Evolutionary conservation across 192 early-diverging fungal genomes (phyloP), one percentile per base, ranked within the genome.

Genomic region (Entomortierella lignicola): DNA sequence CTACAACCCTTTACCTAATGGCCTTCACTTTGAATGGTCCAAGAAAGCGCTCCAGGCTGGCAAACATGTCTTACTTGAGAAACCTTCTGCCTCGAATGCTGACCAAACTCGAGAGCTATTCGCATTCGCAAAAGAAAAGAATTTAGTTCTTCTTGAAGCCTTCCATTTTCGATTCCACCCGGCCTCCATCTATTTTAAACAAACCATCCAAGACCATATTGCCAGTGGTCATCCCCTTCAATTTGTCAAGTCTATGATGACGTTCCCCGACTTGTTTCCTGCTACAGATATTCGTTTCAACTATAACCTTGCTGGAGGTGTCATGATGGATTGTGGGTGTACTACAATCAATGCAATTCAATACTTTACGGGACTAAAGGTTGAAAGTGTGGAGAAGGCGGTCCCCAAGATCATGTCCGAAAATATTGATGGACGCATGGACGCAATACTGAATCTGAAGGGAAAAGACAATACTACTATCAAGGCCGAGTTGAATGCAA

Each of bases 1-100:
- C 18, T 90, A 89, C 66, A 90, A 88, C 63, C 86, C 86, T n/a
- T 42, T 82, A 1, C 88, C 89, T 5, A 89, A 90, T 48, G 71
- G 75, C 12, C 70, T 88, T 13, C 89, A 90, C 56, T 79, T 66
- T 31, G 63, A 82, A 52, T 84, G 83, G 85, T 61, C 86, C 12
- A 54, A 80, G 32, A 74, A 81, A 32, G 84, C 86, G 8, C 75
- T 88, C 30, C 55, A 64, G 8, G 83, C 85, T 13, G 84, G 85
- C 12, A 92, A 92, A 48, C 87, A 91, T 57, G 77, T 92, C 23
- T 80, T 92, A 11, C 66, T 83, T 8, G 67, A 85, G 55, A 85
- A 85, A 60, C 81, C 84, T 7, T 64, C 84, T 2, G 60, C 81
- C 1, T 70, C 66, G 26, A 85, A 85, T 27, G 83, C 73, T 15